Conservation (phyloP, 495 filamentous ascomycete species). For the Chaetomium cochliodes region DNA sequence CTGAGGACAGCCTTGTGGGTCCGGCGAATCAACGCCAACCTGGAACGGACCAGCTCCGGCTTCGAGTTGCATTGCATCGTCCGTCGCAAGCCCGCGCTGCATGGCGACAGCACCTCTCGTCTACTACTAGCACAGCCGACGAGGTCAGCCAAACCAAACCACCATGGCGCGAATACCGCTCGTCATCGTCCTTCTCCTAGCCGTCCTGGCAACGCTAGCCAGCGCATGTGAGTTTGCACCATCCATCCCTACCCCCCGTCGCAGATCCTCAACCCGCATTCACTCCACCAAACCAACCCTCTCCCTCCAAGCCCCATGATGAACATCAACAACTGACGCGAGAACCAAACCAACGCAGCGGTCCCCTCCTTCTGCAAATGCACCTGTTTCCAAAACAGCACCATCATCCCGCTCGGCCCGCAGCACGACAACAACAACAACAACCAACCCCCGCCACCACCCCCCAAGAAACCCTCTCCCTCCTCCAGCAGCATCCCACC, state of each 20-base stretch:
- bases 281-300: neutral
- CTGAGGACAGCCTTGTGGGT: conserved; percentile 4
- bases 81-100: neutral
- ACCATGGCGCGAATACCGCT: conserved; percentile 40
- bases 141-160: neutral
- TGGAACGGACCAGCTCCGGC: neutral
- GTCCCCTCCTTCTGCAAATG: conserved; percentile 96
- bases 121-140: neutral
- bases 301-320: neutral
- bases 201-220: conserved; percentile 34
- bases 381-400: conserved; percentile 88
- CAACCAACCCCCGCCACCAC: conserved; percentile 21
- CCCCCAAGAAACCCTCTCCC: neutral
- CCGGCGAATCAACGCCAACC: neutral
- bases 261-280: neutral
- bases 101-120: neutral
- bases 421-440: conserved; percentile 27
- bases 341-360: conserved; percentile 31
- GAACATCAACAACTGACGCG: neutral
- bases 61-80: neutral
- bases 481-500: too few relatives aligned
- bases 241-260: neutral
- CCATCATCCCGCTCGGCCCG: conserved; percentile 72
- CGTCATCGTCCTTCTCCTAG: conserved; percentile 30
- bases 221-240: conserved; percentile 37